These are phyloP conservation scores for Malus sylvestris DNA, from an alignment of 306 rosid species.

Conservation along the genomic window DNA sequence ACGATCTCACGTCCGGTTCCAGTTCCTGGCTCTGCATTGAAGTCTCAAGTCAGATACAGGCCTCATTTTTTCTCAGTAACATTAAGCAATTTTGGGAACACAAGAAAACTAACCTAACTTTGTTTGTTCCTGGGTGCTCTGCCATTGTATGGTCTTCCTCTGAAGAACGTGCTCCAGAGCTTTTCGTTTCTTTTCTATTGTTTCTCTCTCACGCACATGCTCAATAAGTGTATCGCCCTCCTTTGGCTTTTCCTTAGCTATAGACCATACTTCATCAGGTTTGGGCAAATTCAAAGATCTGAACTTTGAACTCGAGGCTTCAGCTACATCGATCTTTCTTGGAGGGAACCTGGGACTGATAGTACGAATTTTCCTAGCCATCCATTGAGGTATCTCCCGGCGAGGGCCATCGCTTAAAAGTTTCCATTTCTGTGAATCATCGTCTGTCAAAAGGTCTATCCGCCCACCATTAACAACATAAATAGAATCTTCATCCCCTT, in stretches of 20 bases:
- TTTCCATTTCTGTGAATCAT: conserved; percentile 68
- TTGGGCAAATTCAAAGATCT: conserved; percentile 64
- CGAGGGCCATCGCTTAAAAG: conserved; percentile 72
- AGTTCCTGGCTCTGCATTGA: conserved; percentile 72
- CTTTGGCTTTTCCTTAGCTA: conserved; percentile 69
- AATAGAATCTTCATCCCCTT: conserved; percentile 33
- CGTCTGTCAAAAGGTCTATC: conserved; percentile 57
- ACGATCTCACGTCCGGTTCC: conserved; percentile 76
- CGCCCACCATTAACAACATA: conserved; percentile 68
- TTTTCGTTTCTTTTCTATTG: conserved; percentile 56
- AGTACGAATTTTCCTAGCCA: conserved; percentile 61
- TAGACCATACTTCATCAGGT: conserved; percentile 66
- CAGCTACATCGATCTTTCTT: conserved; percentile 49
- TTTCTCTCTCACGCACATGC: conserved; percentile 52
- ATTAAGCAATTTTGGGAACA: conserved; percentile 15
- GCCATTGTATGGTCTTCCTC: conserved; percentile 48
- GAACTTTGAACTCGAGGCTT: conserved; percentile 50
- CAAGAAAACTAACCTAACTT: conserved; percentile 45
- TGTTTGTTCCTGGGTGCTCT: conserved; percentile 45
- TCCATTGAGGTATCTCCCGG: conserved; percentile 79
- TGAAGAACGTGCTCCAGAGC: conserved; percentile 52
- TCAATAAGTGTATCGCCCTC: conserved; percentile 54
- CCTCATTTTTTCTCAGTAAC: neutral
- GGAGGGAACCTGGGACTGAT: conserved; percentile 71
- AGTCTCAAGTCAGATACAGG: neutral